Conservation (phyloP, 2,329 filamentous ascomycete genomes). For the Diaporthe capsici region DNA sequence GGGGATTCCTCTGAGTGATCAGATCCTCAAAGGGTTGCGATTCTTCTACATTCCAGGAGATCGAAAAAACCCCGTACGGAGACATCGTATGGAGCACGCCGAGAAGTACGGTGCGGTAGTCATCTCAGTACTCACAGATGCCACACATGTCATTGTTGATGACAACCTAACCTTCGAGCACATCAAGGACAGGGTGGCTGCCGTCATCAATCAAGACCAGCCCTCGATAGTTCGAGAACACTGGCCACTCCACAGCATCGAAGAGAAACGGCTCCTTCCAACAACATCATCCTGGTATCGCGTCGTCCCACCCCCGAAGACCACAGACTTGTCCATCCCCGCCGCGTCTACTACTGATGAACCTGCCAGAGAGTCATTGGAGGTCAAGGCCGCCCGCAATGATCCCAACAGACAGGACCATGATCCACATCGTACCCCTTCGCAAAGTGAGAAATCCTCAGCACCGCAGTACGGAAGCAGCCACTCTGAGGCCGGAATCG, state of each 20-base stretch:
- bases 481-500: background rate
- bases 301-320: constrained; percentile 57
- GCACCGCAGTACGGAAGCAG: constrained; percentile 38
- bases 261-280: constrained; percentile 68
- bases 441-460: constrained; percentile 41
- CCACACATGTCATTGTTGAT: constrained; percentile 88
- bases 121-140: constrained; percentile 68
- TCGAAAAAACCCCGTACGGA: constrained; percentile 75
- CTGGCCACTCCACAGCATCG: constrained; percentile 79
- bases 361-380: constrained; percentile 55
- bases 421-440: constrained; percentile 53
- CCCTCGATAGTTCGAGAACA: constrained; percentile 74
- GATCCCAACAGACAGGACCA: constrained; percentile 57
- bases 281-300: constrained; percentile 69
- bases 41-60: constrained; percentile 89
- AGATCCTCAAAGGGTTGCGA: constrained; percentile 71
- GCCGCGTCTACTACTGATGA: constrained; percentile 42
- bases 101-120: constrained; percentile 82
- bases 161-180: constrained; percentile 74
- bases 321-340: constrained; percentile 40
- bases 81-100: constrained; percentile 80
- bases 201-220: constrained; percentile 46
- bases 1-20: constrained; percentile 64
- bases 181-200: constrained; percentile 68
- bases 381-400: constrained; percentile 62